Evolutionary conservation across 202 grass and related monocot genomes (phyloP).

Genomic region (Panicum hallii): DNA sequence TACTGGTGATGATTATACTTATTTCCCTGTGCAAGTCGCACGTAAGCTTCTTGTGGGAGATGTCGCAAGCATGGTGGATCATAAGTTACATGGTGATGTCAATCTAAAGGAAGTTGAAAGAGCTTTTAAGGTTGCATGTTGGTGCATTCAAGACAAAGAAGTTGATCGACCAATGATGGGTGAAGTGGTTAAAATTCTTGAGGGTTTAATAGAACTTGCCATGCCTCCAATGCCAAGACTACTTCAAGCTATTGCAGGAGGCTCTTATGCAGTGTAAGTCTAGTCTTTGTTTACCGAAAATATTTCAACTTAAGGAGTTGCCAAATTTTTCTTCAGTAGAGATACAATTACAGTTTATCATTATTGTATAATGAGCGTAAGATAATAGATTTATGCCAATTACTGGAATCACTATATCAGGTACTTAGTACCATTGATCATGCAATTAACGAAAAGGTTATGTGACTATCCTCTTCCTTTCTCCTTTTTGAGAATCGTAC

Average conservation of each 20-base stretch:
- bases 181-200: constrained; percentile 26
- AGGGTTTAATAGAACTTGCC: neutral
- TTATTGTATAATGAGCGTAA: too few species aligned
- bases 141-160: constrained; percentile 42
- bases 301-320: too few species aligned
- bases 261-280: neutral
- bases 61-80: constrained; percentile 19
- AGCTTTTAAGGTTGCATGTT: constrained; percentile 33
- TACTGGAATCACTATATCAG: too few species aligned
- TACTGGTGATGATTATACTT: neutral
- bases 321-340: too few species aligned
- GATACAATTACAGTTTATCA: too few species aligned
- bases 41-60: constrained; percentile 34
- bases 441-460: too few species aligned
- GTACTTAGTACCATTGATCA: too few species aligned
- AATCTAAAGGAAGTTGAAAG: constrained; percentile 22
- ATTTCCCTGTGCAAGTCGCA: constrained; percentile 38
- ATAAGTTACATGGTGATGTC: neutral
- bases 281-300: neutral
- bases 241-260: constrained; percentile 29
- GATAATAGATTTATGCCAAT: too few species aligned
- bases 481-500: too few species aligned
- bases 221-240: constrained; percentile 33
- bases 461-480: too few species aligned
- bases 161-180: constrained; percentile 15